Conservation (phyloP, 116 monocot species). For the Dioscorea cayenensis region DNA sequence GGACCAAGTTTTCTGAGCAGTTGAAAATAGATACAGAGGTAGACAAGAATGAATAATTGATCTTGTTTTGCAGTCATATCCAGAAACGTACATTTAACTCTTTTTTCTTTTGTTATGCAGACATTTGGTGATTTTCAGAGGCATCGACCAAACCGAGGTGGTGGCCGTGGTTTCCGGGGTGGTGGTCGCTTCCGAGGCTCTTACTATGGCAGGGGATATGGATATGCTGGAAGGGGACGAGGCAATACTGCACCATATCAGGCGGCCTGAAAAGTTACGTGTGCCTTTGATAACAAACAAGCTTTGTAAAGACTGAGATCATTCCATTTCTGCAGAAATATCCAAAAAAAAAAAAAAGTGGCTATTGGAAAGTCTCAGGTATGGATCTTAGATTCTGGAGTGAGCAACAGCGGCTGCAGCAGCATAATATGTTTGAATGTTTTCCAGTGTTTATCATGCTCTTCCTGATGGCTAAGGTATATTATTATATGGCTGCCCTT, state of each 20-base stretch:
- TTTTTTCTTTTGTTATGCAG: background rate
- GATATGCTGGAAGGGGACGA: slow-evolving; percentile 4
- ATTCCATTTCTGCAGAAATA: no score
- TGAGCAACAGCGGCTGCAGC: no score
- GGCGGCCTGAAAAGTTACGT: background rate
- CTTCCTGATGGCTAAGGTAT: no score
- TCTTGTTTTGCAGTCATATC: background rate
- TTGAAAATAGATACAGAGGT: slow-evolving; percentile 71
- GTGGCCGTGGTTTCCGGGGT: slow-evolving; percentile 5
- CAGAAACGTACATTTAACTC: background rate
- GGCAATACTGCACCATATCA: background rate
- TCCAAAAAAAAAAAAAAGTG: no score
- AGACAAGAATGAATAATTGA: background rate
- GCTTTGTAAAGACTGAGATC: no score
- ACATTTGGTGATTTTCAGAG: slow-evolving; percentile 19
- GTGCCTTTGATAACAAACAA: no score
- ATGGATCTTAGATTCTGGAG: no score
- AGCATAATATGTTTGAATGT: no score
- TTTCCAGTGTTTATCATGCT: no score
- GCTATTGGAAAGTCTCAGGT: no score
- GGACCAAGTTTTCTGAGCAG: slow-evolving; percentile 64
- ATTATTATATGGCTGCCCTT: no score
- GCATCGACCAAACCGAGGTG: slow-evolving; percentile 12
- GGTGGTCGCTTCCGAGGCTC: slow-evolving; percentile 7
- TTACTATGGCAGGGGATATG: slow-evolving; percentile 16